phyloP scores from a whole-genome alignment of 2,329 filamentous ascomycete genomes.

The Kalmusia sp. region DNA sequence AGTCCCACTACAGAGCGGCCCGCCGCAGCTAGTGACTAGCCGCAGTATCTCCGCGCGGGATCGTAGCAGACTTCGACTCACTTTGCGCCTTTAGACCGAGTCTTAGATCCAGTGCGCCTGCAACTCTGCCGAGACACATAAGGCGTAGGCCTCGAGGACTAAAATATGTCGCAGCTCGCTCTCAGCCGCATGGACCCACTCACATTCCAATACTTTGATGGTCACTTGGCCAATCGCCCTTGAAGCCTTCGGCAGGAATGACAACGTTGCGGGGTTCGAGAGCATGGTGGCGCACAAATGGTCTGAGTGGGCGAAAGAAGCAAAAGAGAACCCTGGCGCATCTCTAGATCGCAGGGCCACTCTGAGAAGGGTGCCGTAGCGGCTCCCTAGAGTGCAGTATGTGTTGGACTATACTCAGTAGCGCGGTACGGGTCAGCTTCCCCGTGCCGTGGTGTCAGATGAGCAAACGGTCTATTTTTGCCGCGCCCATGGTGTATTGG shows the following conservation, averaged over 20 bases:
- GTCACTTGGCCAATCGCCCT: neutral
- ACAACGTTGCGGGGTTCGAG: neutral
- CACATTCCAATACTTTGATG: neutral
- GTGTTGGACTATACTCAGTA: neutral
- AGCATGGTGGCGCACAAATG: too few relatives aligned
- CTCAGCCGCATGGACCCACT: neutral
- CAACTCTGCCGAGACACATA: constrained; percentile 8
- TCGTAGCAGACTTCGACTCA: neutral
- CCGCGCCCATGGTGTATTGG: too few relatives aligned
- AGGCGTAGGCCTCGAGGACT: neutral
- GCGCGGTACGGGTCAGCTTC: neutral
- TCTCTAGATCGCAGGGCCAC: neutral
- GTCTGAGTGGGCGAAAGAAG: too few relatives aligned
- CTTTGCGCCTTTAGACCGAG: neutral
- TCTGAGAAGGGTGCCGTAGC: too few relatives aligned
- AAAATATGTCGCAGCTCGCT: neutral
- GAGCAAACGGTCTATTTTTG: neutral
- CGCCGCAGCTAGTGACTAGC: neutral
- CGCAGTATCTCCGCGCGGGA: neutral
- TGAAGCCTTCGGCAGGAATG: neutral
- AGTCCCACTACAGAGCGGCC: neutral
- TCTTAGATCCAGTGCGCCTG: constrained; percentile 2
- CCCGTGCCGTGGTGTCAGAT: neutral
- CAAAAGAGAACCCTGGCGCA: neutral
- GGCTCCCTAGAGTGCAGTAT: too few relatives aligned